Evolutionary conservation across 495 filamentous ascomycete genomes (phyloP), one percentile per base, ranked within the genome.

Genomic region (Penicillium paradoxum): DNA sequence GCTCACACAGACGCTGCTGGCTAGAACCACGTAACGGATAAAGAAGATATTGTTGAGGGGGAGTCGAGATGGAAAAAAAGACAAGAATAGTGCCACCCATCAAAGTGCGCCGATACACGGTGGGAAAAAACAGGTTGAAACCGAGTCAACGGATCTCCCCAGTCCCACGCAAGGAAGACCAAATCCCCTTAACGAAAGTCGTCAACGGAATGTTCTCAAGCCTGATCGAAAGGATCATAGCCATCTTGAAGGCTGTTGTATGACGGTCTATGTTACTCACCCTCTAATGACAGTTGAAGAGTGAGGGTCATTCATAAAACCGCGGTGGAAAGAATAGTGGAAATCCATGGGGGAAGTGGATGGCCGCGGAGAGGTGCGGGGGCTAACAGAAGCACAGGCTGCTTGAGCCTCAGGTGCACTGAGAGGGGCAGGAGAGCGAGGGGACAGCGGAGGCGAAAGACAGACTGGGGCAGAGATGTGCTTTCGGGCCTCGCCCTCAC

Each of bases 271-370:
- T 51, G 49, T 56, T 39, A 60, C 51, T 69, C 62, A 79, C 46
- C 76, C 74, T 58, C 65, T 70, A 48, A 79, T 79, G 25, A 70
- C 67, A 44, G 75, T 69, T 8, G 75, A 74, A 15, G 72, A 65
- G 52, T 75, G 73, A 37, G 72, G 55, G 52, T 77, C 74, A 43
- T 64, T 66, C 42, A 80, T 63, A 34, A 79, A 69, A 22, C 62
- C 66, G 43, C 70, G 62, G 47, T 73, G 60, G 40, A 73, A 77
- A 25, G 65, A 62, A 58, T 77, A 75, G 36, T 58, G 64, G 32
- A 70, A 73, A 1, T 60, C 47, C 33, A 64, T 67, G 7, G 70
- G 68, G 2, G 78, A 74, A 44, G 73, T 56, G 6, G 74, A 62
- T 29, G 60, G 38, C 32, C 55, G 55, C 8, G 66, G 68, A 8